phyloP scores from a whole-genome alignment of 1,139 yeast species.

The Geotrichum bryndzae region DNA sequence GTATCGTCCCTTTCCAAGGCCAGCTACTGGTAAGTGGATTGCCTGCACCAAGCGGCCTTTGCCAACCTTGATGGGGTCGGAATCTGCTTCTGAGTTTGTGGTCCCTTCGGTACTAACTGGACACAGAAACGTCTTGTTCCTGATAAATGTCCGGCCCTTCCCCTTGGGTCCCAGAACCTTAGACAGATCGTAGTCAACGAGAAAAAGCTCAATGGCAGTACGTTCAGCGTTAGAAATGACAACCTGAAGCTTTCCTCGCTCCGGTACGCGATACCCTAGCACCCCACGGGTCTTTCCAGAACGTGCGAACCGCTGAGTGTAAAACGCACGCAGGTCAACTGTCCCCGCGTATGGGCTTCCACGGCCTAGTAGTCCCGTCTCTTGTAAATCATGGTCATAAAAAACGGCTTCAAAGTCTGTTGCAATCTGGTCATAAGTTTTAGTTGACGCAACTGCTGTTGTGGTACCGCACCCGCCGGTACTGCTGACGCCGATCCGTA shows the following conservation, averaged over 20 bases:
- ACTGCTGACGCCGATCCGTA: slow-evolving; percentile 32
- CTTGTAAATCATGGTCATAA: slow-evolving; percentile 30
- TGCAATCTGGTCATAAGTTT: slow-evolving; percentile 9
- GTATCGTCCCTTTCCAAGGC: slow-evolving; percentile 31
- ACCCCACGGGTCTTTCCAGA: slow-evolving; percentile 21
- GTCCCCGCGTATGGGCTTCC: slow-evolving; percentile 41
- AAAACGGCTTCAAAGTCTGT: slow-evolving; percentile 36
- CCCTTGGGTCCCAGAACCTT: slow-evolving; percentile 29
- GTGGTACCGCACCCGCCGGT: slow-evolving; percentile 21
- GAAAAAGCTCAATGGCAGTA: slow-evolving; percentile 36
- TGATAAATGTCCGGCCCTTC: slow-evolving; percentile 30
- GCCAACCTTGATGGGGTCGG: neutral
- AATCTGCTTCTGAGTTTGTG: neutral
- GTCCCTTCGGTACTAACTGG: neutral
- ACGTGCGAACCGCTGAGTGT: slow-evolving; percentile 29
- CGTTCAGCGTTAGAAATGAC: slow-evolving; percentile 40
- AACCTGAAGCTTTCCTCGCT: slow-evolving; percentile 40
- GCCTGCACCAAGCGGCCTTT: slow-evolving; percentile 28
- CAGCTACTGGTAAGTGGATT: slow-evolving; percentile 33
- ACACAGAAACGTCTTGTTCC: slow-evolving; percentile 32
- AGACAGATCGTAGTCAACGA: slow-evolving; percentile 39
- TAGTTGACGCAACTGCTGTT: slow-evolving; percentile 30
- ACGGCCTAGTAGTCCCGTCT: slow-evolving; percentile 23
- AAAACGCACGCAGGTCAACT: slow-evolving; percentile 34
- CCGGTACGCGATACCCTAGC: slow-evolving; percentile 40